A percentile compares a stretch with the other conserved stretches of the same genome.
Conservation (phyloP, 345 rosid genomes). For the Clarkia xantiana region DNA sequence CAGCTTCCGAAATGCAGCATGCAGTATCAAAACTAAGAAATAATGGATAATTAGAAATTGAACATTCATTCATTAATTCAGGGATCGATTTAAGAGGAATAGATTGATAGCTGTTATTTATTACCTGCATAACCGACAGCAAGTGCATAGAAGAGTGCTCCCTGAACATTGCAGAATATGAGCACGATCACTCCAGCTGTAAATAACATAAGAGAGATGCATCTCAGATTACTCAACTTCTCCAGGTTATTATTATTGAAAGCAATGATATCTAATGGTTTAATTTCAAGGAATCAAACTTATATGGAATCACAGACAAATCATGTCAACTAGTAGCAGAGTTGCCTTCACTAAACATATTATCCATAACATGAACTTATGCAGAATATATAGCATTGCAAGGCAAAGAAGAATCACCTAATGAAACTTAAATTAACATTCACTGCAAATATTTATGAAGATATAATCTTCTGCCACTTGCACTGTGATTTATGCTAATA, state of each 20-base stretch:
- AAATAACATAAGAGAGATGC: conserved; percentile 8
- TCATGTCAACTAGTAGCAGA: too few relatives aligned
- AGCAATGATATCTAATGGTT: neutral
- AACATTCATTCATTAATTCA: neutral
- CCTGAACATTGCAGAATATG: conserved; percentile 60
- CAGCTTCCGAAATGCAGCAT: conserved; percentile 72
- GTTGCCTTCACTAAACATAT: too few relatives aligned
- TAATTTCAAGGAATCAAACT: too few relatives aligned
- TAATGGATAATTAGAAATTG: conserved; percentile 1
- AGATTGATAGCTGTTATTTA: neutral
- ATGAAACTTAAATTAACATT: too few relatives aligned
- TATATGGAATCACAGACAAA: neutral
- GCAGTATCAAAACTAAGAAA: conserved; percentile 51
- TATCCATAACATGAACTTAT: too few relatives aligned
- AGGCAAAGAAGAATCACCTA: too few relatives aligned
- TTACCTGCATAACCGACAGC: conserved; percentile 65
- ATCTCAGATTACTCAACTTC: conserved; percentile 1
- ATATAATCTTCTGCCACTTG: too few relatives aligned
- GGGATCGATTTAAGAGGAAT: neutral
- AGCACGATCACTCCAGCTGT: conserved; percentile 66
- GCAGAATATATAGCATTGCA: too few relatives aligned
- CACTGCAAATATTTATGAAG: too few relatives aligned
- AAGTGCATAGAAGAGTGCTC: conserved; percentile 66
- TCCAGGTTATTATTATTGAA: neutral
- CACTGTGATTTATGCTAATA: too few relatives aligned